Base-by-base conservation (phyloP, 2,329 filamentous ascomycete genomes). In the Teratosphaeria viscida region DNA sequence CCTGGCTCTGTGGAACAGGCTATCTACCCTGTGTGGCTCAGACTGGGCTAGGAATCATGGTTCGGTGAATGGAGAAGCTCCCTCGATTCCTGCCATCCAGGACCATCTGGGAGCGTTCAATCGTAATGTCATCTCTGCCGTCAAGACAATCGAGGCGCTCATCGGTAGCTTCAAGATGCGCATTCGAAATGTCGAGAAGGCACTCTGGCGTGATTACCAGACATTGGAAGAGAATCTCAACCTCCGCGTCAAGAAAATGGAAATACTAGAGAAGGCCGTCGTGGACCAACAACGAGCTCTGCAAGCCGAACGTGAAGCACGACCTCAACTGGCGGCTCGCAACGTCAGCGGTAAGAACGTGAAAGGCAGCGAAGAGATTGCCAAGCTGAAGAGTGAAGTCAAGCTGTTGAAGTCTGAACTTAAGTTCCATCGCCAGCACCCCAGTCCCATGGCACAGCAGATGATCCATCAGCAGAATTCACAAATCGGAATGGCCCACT, bases 31-130 rank as follows among this genome's bases (percentile, higher is more conserved):
- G 52, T 97, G 94, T 68, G 94, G 94, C 11, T 82, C 85, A 0
- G 94, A 97, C 70, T 99, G 94, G 92, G 85, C 89, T 4, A 89
- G 96, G 72, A 85, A 87, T 68, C 92, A 97, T 73, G 88, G 87
- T 59, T 83, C 96, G 27, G 89, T 97, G 70, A 92, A 94, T 68
- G 90, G 91, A 23, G 89, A 92, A 61, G 77, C 95, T 6, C 90
- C 92, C 0, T 90, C 88, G 12, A 81, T 95, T 37, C 92, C 96
- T 68, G 86, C 91, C 14, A 88, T 99, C 62, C 85, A 86, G 1
- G 92, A 86, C 56, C 90, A 94, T 75, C 81, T 97, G 4, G 87
- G 89, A 0, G 89, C 88, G 1, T 97, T 97, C 75, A 89, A 88
- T 70, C 90, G 92, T 73, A 97, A 96, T 71, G 81, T 99, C 29